Evolutionary conservation across 495 filamentous ascomycete genomes (phyloP).

Genomic region (Hyaloscypha variabilis): DNA sequence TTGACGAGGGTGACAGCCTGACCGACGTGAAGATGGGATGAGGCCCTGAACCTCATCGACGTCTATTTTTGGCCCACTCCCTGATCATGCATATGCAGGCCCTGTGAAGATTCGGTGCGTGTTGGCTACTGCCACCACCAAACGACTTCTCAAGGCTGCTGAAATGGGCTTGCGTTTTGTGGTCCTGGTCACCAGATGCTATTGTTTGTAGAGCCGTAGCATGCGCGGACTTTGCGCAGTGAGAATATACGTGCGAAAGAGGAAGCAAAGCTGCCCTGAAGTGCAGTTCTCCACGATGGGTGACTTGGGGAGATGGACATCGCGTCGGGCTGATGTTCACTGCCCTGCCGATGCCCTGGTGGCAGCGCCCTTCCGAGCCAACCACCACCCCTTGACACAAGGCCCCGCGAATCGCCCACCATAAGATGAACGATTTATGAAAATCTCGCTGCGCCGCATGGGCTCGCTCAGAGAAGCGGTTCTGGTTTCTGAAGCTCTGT

Average conservation of each 20-base stretch:
- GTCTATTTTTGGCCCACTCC: conserved; percentile 2
- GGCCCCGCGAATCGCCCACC: neutral
- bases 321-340: neutral
- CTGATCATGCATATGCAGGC: conserved; percentile 1
- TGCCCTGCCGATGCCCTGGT: neutral
- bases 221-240: neutral
- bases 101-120: neutral
- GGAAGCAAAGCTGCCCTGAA: neutral
- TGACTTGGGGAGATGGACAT: neutral
- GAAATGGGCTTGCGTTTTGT: neutral
- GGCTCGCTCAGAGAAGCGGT: neutral
- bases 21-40: neutral
- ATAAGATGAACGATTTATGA: neutral
- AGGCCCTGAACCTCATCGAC: neutral
- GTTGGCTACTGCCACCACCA: neutral
- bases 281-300: neutral
- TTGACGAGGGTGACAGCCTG: neutral
- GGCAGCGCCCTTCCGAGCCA: neutral
- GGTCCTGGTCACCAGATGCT: neutral
- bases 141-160: neutral
- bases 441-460: neutral
- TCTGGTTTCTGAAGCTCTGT: neutral
- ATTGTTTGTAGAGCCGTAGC: neutral
- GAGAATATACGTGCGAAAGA: neutral
- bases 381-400: neutral